These are phyloP conservation scores for Vitis rotundifolia DNA, from an alignment of 164 flowering plant species.

Conservation along the genomic window DNA sequence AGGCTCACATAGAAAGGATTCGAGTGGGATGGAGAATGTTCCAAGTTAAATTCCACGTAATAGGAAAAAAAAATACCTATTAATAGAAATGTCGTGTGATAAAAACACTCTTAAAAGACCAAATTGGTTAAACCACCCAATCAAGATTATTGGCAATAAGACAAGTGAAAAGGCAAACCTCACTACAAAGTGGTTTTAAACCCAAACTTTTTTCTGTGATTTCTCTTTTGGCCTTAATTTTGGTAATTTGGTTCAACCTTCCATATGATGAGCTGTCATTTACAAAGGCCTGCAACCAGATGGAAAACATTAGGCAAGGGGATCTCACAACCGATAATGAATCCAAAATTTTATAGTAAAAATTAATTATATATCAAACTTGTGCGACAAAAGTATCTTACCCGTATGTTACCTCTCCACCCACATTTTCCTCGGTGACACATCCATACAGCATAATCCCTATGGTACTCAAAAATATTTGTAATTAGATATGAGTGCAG, in stretches of 20 bases:
- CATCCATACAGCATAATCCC: constrained; percentile 54
- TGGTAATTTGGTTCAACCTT: constrained; percentile 17
- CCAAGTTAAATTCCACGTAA: too few relatives aligned
- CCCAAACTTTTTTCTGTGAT: constrained; percentile 48
- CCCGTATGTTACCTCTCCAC: constrained; percentile 58
- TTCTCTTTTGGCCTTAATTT: constrained; percentile 26
- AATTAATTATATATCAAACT: background rate
- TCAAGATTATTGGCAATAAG: too few relatives aligned
- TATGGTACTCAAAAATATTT: constrained; percentile 10
- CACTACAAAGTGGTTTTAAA: constrained; percentile 56
- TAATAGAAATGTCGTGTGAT: background rate
- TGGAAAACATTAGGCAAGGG: background rate
- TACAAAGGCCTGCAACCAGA: constrained; percentile 47
- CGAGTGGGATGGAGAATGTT: too few relatives aligned
- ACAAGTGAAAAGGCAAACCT: constrained; percentile 30
- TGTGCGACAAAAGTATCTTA: constrained; percentile 11
- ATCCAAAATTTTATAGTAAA: background rate
- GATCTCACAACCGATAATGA: background rate
- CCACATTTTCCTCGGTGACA: constrained; percentile 77
- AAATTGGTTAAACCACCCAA: too few relatives aligned
- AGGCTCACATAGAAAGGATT: too few relatives aligned
- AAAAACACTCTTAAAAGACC: background rate
- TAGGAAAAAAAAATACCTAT: background rate
- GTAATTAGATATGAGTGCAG: background rate
- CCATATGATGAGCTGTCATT: constrained; percentile 25